These are phyloP conservation scores for Lactarius akahatsu DNA, from an alignment of 768 basidiomycete species.

Conservation along the genomic window DNA sequence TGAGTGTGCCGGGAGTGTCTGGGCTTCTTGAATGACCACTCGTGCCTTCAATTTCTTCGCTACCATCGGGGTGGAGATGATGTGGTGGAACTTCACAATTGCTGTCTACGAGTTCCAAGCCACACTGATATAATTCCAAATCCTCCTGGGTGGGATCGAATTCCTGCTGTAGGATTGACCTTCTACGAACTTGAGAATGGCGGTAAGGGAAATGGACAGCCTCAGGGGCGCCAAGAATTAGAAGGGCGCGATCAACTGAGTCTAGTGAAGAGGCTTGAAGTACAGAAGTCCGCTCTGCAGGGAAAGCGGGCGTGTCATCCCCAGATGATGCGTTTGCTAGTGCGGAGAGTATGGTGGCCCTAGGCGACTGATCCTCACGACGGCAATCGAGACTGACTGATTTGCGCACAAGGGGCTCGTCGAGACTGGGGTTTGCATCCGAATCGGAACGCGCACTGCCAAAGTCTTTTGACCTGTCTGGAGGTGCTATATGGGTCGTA, in stretches of 20 bases:
- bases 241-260: constrained; percentile 14
- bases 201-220: background rate
- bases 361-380: background rate
- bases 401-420: background rate
- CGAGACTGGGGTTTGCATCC: background rate
- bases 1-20: background rate
- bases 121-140: constrained; percentile 7
- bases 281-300: background rate
- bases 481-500: background rate
- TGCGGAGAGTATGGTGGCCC: background rate
- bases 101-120: constrained; percentile 6
- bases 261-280: constrained; percentile 18
- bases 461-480: background rate
- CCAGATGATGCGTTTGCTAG: background rate
- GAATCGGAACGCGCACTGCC: background rate
- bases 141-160: constrained; percentile 8
- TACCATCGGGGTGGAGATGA: background rate
- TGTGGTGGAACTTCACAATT: background rate
- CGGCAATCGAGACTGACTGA: background rate
- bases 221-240: constrained; percentile 1
- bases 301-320: background rate
- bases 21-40: background rate
- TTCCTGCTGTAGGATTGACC: constrained; percentile 3
- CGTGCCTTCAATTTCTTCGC: background rate
- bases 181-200: constrained; percentile 16